A percentile compares a stretch with the other conserved stretches of the same genome.
phyloP scores from a whole-genome alignment of 1,139 yeast genomes.

The Debaryomyces subglobosus region DNA sequence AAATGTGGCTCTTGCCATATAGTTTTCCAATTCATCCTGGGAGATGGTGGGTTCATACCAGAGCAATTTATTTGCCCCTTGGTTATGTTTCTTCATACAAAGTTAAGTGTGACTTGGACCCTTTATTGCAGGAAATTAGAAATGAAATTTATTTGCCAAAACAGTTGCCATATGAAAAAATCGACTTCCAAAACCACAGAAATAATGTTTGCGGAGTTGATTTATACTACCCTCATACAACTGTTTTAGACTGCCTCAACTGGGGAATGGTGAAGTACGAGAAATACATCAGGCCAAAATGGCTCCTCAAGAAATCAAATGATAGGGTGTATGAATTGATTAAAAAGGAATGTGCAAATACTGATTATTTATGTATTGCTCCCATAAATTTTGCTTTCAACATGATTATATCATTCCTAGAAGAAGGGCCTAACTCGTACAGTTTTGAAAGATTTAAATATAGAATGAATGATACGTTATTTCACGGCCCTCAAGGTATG shows the following conservation, averaged over 20 bases:
- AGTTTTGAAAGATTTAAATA: constrained; percentile 58
- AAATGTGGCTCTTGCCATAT: constrained; percentile 87
- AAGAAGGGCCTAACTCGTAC: constrained; percentile 71
- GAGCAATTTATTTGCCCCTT: constrained; percentile 88
- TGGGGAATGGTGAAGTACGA: constrained; percentile 64
- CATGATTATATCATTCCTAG: constrained; percentile 65
- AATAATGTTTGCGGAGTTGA: constrained; percentile 92
- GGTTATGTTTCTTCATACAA: constrained; percentile 73
- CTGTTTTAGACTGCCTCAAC: constrained; percentile 66
- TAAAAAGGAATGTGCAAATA: constrained; percentile 73
- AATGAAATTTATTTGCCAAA: constrained; percentile 66
- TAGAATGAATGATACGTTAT: constrained; percentile 75
- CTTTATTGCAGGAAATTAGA: constrained; percentile 65
- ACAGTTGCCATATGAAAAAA: constrained; percentile 59
- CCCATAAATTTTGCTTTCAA: constrained; percentile 92
- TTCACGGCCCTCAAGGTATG: constrained; percentile 90
- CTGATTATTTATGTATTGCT: constrained; percentile 85
- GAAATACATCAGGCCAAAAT: constrained; percentile 68
- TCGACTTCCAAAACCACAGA: constrained; percentile 71
- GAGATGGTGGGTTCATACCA: constrained; percentile 98
- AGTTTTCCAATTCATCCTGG: constrained; percentile 87
- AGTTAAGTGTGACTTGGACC: constrained; percentile 61
- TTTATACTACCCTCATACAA: constrained; percentile 89
- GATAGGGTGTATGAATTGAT: constrained; percentile 62
- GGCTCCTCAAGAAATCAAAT: constrained; percentile 62